phyloP scores from a whole-genome alignment of 495 filamentous ascomycete species.

The Trichoderma virens region DNA sequence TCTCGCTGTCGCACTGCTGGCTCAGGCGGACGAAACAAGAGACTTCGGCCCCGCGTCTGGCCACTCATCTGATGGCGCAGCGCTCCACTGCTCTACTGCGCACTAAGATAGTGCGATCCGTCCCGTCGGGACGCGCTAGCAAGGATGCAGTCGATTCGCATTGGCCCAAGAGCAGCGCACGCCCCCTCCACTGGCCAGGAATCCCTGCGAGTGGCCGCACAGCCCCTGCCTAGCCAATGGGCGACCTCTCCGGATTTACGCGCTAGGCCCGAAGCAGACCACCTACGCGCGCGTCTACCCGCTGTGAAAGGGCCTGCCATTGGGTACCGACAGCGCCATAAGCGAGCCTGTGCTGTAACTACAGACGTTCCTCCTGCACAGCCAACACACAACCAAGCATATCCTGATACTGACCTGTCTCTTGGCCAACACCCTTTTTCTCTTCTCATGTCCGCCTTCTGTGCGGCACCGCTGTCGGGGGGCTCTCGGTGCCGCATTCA shows the following conservation, averaged over 20 bases:
- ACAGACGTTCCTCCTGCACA: background rate
- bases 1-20: background rate
- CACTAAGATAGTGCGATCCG: constrained; percentile 6
- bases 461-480: background rate
- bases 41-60: constrained; percentile 1
- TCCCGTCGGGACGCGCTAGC: constrained; percentile 6
- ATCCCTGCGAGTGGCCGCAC: background rate
- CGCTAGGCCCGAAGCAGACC: background rate
- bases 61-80: constrained; percentile 5
- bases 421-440: background rate
- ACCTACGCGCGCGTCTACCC: constrained; percentile 5
- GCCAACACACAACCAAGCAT: background rate
- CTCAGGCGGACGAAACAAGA: background rate
- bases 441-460: background rate
- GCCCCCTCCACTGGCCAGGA: background rate
- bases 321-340: constrained; percentile 9
- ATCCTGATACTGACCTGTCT: background rate
- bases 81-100: background rate
- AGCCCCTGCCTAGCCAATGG: constrained; percentile 3
- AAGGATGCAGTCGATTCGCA: background rate
- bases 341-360: constrained; percentile 8
- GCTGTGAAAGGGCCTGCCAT: background rate
- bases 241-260: background rate
- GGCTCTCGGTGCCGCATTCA: background rate
- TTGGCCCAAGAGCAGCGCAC: background rate